Evolutionary conservation across 2,329 filamentous ascomycete species (phyloP), one percentile per base, ranked within the genome.

Genomic region (Sclerotinia nivalis): DNA sequence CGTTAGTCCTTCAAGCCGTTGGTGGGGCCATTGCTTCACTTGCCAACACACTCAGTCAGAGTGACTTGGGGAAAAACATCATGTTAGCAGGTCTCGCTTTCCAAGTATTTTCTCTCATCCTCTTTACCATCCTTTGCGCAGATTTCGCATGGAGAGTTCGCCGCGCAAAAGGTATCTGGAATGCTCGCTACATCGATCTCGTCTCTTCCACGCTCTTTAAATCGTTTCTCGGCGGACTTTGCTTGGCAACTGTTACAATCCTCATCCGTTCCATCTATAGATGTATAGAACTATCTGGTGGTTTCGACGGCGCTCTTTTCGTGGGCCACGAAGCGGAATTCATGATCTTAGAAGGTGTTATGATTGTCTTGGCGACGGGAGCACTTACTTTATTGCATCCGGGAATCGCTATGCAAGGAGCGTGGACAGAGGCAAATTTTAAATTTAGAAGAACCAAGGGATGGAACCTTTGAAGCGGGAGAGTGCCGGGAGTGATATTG

Each of bases 211-310:
- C n/a, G 0, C 69, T 76, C 37, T 78, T 77, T 66, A 74, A 75
- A 6, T 81, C 80, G 43, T 86, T 90, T 74, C 83, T 89, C 60
- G 82, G 85, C 37, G 81, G 86, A 49, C 66, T 47, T 25, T 75
- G 79, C 1, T 74, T 86, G 4, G 83, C 85, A 0, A 88, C 85
- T 12, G 50, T 88, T 1, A 83, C 81, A 54, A 86, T 90, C 74
- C 84, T 88, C 68, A 82, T 85, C n/a, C 81, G 88, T 37, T 86
- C 82, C 55, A 82, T 85, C 45, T 90, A 87, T 74, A 83, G 88
- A 65, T 85, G 87, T 31, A 83, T 84, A 1, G 87, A 90, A 78
- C 76, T 89, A 68, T 83, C 81, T 56, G 81, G 85, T 25, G 87
- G 87, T 2, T 89, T 86, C 79, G 74, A 75, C 18, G 84, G 85